phyloP scores from a whole-genome alignment of 306 rosid species.

The Senna tora region DNA sequence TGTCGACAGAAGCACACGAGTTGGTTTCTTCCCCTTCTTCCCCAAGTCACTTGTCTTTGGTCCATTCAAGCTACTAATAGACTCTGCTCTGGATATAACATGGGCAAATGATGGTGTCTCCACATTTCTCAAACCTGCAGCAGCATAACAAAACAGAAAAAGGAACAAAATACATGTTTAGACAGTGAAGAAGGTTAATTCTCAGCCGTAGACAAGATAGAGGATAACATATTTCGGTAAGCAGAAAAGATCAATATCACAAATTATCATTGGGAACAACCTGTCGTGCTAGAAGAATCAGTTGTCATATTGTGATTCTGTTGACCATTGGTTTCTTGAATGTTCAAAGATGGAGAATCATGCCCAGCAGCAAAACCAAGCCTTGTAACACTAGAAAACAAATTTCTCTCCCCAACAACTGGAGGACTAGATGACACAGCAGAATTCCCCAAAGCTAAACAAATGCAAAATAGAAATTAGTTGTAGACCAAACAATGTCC shows the following conservation, averaged over 20 bases:
- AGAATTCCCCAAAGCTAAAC: conserved; percentile 81
- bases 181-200: conserved; percentile 7
- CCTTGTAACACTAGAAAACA: conserved; percentile 82
- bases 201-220: neutral
- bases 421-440: conserved; percentile 73
- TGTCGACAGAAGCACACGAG: conserved; percentile 84
- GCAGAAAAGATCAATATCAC: conserved; percentile 24
- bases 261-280: conserved; percentile 41
- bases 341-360: conserved; percentile 79
- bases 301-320: conserved; percentile 30
- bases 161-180: conserved; percentile 8
- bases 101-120: conserved; percentile 74
- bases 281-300: conserved; percentile 51
- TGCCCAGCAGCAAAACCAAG: conserved; percentile 97
- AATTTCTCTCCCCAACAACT: conserved; percentile 67
- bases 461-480: conserved; percentile 28
- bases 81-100: conserved; percentile 64
- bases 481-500: neutral
- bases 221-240: neutral
- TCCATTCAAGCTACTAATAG: conserved; percentile 48
- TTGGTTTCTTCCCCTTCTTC: conserved; percentile 82
- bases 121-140: conserved; percentile 52
- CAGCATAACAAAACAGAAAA: conserved; percentile 13
- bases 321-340: conserved; percentile 56
- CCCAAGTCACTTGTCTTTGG: conserved; percentile 72